Percentiles rank a stretch among this genome's conserved stretches.
phyloP scores from a whole-genome alignment of 2,329 filamentous ascomycete genomes.

The Dactylellina leptospora region DNA sequence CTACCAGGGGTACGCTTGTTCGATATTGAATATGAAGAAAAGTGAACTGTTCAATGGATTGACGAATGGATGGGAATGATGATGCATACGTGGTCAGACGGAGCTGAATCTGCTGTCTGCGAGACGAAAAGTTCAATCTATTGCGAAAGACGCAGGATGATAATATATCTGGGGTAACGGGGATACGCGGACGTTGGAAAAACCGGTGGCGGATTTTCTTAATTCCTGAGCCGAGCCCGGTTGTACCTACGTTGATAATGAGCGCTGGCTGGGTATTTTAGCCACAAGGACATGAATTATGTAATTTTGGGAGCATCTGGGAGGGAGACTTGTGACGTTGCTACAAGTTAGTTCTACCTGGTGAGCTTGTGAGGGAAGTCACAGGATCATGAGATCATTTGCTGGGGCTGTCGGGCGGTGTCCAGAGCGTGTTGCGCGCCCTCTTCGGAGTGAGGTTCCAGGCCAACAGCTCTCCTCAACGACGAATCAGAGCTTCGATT shows the following conservation, averaged over 20 bases:
- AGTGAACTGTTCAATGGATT: neutral
- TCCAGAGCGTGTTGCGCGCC: slow-evolving; percentile 25
- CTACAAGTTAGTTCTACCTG: neutral
- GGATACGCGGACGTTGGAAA: neutral
- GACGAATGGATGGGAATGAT: neutral
- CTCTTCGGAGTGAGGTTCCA: neutral
- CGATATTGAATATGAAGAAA: neutral
- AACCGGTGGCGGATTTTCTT: neutral
- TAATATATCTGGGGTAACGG: slow-evolving; percentile 1
- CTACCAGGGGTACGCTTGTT: slow-evolving; percentile 12
- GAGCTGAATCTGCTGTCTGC: neutral
- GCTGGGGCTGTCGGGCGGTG: slow-evolving; percentile 7
- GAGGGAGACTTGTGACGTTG: neutral
- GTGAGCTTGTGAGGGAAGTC: neutral
- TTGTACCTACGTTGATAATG: neutral
- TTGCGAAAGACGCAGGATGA: neutral
- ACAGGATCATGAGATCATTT: slow-evolving; percentile 24
- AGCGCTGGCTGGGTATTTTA: too few relatives aligned
- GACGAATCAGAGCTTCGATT: too few relatives aligned
- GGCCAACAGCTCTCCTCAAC: too few relatives aligned
- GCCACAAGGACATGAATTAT: too few relatives aligned
- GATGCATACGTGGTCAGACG: slow-evolving; percentile 10
- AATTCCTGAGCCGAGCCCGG: neutral
- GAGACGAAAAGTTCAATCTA: neutral
- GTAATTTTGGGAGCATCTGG: neutral